Percentiles rank a stretch among this genome's conserved stretches.
phyloP scores from a whole-genome alignment of 1,284 basidiomycete species.

The Pisolithus thermaeus region DNA sequence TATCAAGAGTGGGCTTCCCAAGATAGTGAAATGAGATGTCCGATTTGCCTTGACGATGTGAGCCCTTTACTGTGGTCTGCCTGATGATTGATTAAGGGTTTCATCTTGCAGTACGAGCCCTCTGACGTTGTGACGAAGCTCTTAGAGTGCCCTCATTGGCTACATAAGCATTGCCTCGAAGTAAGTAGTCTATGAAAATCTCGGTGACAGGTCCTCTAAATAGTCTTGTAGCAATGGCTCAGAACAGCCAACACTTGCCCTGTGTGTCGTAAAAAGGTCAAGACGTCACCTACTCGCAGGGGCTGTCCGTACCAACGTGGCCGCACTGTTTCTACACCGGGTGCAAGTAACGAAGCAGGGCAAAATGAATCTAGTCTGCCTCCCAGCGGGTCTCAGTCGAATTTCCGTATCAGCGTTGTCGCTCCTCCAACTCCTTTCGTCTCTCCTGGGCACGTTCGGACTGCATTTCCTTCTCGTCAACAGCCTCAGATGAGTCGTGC shows the following conservation, averaged over 20 bases:
- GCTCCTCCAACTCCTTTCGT: background rate
- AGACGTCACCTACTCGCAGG: constrained; percentile 20
- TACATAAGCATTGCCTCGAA: constrained; percentile 69
- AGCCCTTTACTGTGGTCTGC: constrained; percentile 23
- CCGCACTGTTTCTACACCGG: background rate
- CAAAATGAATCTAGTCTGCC: background rate
- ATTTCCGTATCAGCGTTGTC: background rate
- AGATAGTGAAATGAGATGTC: constrained; percentile 65
- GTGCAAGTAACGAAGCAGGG: constrained; percentile 6
- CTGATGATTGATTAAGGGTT: constrained; percentile 7
- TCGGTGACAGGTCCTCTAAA: background rate
- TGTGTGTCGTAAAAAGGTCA: constrained; percentile 54
- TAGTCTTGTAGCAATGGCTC: constrained; percentile 53
- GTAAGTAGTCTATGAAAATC: constrained; percentile 31
- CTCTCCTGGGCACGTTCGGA: background rate
- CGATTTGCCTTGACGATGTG: constrained; percentile 77
- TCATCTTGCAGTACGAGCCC: constrained; percentile 46
- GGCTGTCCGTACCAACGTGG: constrained; percentile 11
- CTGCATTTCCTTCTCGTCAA: background rate
- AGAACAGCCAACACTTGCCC: constrained; percentile 60
- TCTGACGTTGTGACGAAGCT: constrained; percentile 56
- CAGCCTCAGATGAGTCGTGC: background rate
- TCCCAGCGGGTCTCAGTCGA: constrained; percentile 3
- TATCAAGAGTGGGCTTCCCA: constrained; percentile 62
- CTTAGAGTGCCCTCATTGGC: constrained; percentile 67